Conservation (phyloP, 306 rosid species). For the Spatholobus suberectus region DNA sequence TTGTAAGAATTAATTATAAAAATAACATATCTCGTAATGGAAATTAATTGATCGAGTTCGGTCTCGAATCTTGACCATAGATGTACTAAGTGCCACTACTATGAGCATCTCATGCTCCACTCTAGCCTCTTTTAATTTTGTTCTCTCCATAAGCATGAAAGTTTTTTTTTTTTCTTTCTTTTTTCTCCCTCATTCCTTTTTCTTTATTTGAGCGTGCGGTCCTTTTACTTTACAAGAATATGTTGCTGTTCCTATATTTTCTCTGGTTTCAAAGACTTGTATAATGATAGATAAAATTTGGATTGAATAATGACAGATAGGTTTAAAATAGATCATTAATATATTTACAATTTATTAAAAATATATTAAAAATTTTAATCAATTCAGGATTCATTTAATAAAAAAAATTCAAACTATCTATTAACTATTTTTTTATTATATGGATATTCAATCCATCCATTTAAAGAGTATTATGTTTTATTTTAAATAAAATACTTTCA, state of each 20-base stretch:
- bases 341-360: too few relatives aligned
- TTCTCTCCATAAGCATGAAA: slow-evolving; percentile 33
- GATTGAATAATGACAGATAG: not conserved
- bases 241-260: not conserved
- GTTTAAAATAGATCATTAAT: not conserved
- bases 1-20: not conserved
- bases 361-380: not conserved
- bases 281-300: not conserved
- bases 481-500: too few relatives aligned
- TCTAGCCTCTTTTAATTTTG: slow-evolving; percentile 29
- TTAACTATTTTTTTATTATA: too few relatives aligned
- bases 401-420: not conserved
- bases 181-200: not conserved
- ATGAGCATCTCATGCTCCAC: slow-evolving; percentile 56
- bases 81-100: slow-evolving; percentile 47
- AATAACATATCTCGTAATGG: not conserved
- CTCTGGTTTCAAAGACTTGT: not conserved
- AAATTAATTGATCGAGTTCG: slow-evolving; percentile 29
- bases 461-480: too few relatives aligned
- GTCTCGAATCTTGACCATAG: slow-evolving; percentile 49
- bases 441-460: too few relatives aligned
- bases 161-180: not conserved
- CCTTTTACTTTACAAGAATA: slow-evolving; percentile 7
- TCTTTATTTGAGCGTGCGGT: not conserved
- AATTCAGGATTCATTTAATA: not conserved